phyloP scores from a whole-genome alignment of 257 asterid species.

The Orobanche coerulescens region DNA sequence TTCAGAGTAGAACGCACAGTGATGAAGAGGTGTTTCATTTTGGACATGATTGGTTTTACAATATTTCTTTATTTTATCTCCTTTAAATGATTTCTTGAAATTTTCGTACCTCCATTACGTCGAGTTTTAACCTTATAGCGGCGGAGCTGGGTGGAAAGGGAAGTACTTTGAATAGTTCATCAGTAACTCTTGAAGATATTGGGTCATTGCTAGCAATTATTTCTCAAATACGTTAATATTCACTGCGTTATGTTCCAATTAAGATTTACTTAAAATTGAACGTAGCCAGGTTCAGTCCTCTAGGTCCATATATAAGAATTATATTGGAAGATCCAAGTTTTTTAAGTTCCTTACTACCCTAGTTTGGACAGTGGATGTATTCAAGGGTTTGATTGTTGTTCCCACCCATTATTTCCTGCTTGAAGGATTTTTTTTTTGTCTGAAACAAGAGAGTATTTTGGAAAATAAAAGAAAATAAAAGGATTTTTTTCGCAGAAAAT shows the following conservation, averaged over 20 bases:
- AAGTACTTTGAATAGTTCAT: constrained; percentile 2
- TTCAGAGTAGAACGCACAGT: constrained; percentile 82
- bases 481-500: too few species aligned
- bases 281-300: neutral
- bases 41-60: neutral
- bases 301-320: neutral
- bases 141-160: constrained; percentile 1
- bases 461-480: too few species aligned
- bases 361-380: constrained; percentile 1
- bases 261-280: neutral
- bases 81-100: neutral
- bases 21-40: constrained; percentile 68
- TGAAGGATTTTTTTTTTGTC: neutral
- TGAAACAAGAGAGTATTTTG: too few species aligned
- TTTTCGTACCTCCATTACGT: neutral
- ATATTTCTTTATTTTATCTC: constrained; percentile 1
- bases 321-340: neutral
- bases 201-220: neutral
- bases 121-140: neutral
- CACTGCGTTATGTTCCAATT: neutral
- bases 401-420: neutral
- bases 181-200: neutral
- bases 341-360: neutral
- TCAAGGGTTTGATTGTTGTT: neutral
- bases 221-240: neutral